Base-by-base conservation (phyloP, 2,329 filamentous ascomycete genomes). In the Fusarium nodosum region DNA sequence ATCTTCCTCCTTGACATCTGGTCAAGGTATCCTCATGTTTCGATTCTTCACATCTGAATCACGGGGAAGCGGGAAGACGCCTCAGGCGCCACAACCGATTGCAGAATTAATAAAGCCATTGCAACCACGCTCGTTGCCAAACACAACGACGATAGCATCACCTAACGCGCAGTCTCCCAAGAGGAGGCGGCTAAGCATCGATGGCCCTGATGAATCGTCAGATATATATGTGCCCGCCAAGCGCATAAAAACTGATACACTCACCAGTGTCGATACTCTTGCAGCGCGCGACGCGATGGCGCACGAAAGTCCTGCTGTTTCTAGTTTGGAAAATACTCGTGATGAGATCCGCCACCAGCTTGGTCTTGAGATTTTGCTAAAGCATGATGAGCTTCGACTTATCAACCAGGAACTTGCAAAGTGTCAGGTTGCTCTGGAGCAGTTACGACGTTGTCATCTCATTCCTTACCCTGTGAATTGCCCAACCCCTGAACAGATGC, bases 321-420 rank as follows among this genome's bases (percentile, higher is more conserved):
- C 75, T 66, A 76, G 81, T 69, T 66, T 86, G 72, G 82, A 90
- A 38, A 83, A 82, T 60, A 86, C 91, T 68, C 88, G 88, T 76
- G 90, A 94, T 73, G 86, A 87, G 36, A 91, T 98, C 77, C 91
- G 94, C 77, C 90, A 93, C 66, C 92, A 97, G 80, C 91, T 98
- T 79, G 93, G 94, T 75, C 88, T 96, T 71, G 94, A 97, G 82
- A 94, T 98, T 55, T 83, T 98, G 68, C 83, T 97, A 78, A 98
- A 97, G 84, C 96, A 99, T 80, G 90, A 96, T 75, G 96, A 99
- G 82, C 83, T 98, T 63, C 93, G 94, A 60, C 85, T 97, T 72
- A 97, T 98, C 79, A 93, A 98, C 77, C 94, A 97, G 81, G 96
- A 98, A 82, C 87, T 98, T 70, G 95, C 93, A 70, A 98, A 97